These are phyloP conservation scores for Tuber indicum DNA, from an alignment of 495 filamentous ascomycete species.

Conservation along the genomic window DNA sequence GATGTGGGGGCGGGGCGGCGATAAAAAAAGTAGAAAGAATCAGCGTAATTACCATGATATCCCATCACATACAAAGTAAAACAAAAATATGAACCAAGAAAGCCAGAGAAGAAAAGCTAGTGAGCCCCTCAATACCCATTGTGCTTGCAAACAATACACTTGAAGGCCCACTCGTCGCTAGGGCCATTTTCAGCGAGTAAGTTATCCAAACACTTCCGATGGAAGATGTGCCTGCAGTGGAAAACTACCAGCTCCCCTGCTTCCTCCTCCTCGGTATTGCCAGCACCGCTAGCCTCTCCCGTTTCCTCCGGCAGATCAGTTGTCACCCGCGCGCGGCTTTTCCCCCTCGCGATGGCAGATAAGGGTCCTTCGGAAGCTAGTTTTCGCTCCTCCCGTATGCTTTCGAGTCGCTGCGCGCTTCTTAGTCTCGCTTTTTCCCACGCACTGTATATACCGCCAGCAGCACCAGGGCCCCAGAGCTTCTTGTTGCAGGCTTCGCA, in stretches of 20 bases:
- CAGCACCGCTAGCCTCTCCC: constrained; percentile 32
- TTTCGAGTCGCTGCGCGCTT: constrained; percentile 43
- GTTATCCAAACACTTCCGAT: constrained; percentile 55
- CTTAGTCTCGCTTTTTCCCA: constrained; percentile 63
- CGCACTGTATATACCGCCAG: constrained; percentile 67
- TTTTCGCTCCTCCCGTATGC: constrained; percentile 30
- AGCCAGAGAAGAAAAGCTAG: background rate
- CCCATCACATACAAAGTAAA: background rate
- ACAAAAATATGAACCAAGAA: background rate
- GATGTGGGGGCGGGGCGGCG: background rate
- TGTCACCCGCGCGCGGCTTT: constrained; percentile 29
- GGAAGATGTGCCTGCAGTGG: constrained; percentile 59
- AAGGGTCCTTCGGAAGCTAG: constrained; percentile 28
- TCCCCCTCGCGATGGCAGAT: constrained; percentile 37
- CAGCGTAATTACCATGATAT: background rate
- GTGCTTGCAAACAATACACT: constrained; percentile 33
- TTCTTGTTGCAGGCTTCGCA: constrained; percentile 80
- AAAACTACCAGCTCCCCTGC: constrained; percentile 49
- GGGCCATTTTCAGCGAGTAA: constrained; percentile 47
- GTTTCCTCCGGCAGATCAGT: constrained; percentile 41
- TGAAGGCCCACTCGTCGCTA: constrained; percentile 36
- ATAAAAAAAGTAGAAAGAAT: background rate
- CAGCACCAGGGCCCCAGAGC: constrained; percentile 84
- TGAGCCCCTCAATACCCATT: constrained; percentile 14
- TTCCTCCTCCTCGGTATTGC: constrained; percentile 26